Base-by-base conservation (phyloP, 192 early-diverging fungal species). In the Glomus cerebriforme region DNA sequence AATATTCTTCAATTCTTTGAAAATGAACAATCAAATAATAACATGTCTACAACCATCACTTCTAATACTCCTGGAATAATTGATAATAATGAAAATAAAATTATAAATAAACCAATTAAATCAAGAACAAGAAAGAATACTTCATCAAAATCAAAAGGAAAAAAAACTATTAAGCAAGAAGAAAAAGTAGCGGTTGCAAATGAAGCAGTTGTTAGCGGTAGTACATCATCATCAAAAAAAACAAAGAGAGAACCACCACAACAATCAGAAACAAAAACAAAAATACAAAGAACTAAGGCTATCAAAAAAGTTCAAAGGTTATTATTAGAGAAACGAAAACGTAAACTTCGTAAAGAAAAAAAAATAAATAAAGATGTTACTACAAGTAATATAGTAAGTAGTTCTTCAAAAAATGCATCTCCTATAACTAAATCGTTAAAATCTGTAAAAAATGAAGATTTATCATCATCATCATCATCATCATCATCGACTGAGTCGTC, bases 51-150 rank as follows among this genome's bases (percentile, higher is more conserved):
- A 2, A 49, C 47, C 3, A 19, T 15, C 17, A 54, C 17, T 54
- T 54, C 49, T 1, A 54, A 22, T 65, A 17, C 24, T 62, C 12
- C 63, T 27, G 27, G 5, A 31, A 27, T 29, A 31, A 19, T 13
- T 31, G 63, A 65, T 15, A 65, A 31, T 65, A 65, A 31, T 31
- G 31, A 27, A 31, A 65, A 65, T 31, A 27, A 65, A 65, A 65
- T 3, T 65, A 1, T 22, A 54, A 65, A 29, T 31, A 29, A 29
- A 19, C 26, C 29, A 17, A 65, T 9, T 31, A 65, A 65, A 31
- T n/a, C 59, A 26, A 65, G 27, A 65, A 27, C 63, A 65, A 27
- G 63, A 29, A 65, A 65, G 63, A 65, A 65, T 65, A 29, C 31
- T 65, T 19, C 29, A 29, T 19, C 63, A 27, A 65, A 65, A 65